Base-by-base conservation (phyloP, 441 rosid genomes). In the Gossypium lobatum region DNA sequence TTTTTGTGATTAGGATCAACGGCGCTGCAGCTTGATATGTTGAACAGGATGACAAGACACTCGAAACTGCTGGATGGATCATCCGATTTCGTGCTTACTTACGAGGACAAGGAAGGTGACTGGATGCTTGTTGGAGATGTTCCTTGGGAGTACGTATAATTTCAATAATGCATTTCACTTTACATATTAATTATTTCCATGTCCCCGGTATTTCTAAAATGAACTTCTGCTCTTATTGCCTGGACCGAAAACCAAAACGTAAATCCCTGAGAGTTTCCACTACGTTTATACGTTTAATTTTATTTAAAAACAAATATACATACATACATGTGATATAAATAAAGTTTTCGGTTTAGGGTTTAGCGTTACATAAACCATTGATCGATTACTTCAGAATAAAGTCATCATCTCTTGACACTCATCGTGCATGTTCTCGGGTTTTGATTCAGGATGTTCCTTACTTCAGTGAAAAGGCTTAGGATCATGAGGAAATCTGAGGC, bases 111-210 rank as follows among this genome's bases (percentile, higher is more conserved):
- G 82, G 98, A 95, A 0, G 98, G 98, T 70, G 99, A 93, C 82
- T 93, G 97, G 96, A 93, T 94, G 97, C 98, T 94, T 53, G 93
- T 90, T 61, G 98, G 98, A 45, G 98, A 95, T 83, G 96, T 92
- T 72, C 98, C 98, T 14, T 95, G 99, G 99, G 85, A 86, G 99
- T 93, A 88, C 48, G 83, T 80, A 57, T 48, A 65, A 37, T 64
- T 68, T 39, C 46, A 45, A 3, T 8, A 9, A 8, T 34, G 42
- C 31, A 8, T 13, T 6, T 18, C 28, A 18, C 63, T 65, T 42
- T 16, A 67, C 25, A n/a, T 20, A 61, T 46, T 20, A 23, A 45
- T 69, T 53, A n/a, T 34, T 53, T 37, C 50, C 55, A 54, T 45
- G 13, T 31, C 37, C 1, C 1, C 37, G 6, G 6, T 31, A 13